Base-by-base conservation (phyloP, 306 rosid genomes). In the Mucuna pruriens region DNA sequence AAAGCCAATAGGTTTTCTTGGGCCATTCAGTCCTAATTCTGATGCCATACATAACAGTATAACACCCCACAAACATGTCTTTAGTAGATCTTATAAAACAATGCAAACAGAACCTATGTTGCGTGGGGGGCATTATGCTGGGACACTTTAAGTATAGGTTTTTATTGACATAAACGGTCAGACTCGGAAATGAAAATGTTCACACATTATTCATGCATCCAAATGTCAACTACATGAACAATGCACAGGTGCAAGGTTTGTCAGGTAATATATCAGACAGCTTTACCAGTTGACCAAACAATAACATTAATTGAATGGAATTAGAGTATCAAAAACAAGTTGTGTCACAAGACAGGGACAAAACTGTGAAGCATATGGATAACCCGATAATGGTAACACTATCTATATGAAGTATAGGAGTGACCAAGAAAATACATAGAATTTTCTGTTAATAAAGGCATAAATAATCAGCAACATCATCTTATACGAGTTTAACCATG, bases 391-490 rank as follows among this genome's bases (percentile, higher is more conserved):
- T 44, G 38, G 22, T 15, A 75, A 20, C 60, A 77, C 19, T 22
- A 22, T 51, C 58, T 38, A 42, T 29, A 71, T 33, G 23, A 45
- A 75, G 10, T 55, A 49, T 3, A 15, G 6, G 4, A 54, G 12
- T 38, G 51, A 63, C 64, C 12, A 75, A 31, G 40, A 69, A 61
- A 61, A 75, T 58, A 74, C 38, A 39, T 1, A 38, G 7, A 84
- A 5, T 75, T 58, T 39, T 62, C 61, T n/a, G 54, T 81, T 15
- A 10, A 23, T 7, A 76, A 26, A 80, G 38, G 39, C 71, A 49
- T 49, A 40, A 84, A 84, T 65, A 6, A 63, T 63, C 82, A 80
- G 23, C 23, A 80, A 70, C 73, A 57, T 54, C 71, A 46, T 23
- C 55, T 61, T 7, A 55, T 17, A 57, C 25, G 12, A 45, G 57